phyloP scores from a whole-genome alignment of 495 filamentous ascomycete species.

The Penicillium cinerascens region DNA sequence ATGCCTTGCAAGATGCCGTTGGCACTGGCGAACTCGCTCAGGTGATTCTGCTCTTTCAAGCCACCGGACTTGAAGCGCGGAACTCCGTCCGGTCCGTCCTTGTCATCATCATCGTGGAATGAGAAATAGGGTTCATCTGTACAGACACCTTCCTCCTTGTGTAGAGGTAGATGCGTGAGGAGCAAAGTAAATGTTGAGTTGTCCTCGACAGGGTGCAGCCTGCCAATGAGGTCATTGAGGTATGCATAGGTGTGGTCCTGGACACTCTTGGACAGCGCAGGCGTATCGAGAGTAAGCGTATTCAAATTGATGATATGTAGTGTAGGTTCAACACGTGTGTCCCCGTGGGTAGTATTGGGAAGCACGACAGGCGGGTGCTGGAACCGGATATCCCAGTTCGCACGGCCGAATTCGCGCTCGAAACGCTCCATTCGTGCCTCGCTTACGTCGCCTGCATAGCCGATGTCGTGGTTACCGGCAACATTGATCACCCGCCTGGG shows the following conservation, averaged over 20 bases:
- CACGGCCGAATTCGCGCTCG: constrained; percentile 74
- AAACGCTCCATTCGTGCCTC: constrained; percentile 69
- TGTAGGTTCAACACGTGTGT: constrained; percentile 32
- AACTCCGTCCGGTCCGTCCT: constrained; percentile 22
- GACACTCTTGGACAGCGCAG: constrained; percentile 59
- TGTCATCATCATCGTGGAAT: constrained; percentile 56
- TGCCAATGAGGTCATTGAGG: constrained; percentile 65
- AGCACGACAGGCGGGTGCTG: constrained; percentile 37
- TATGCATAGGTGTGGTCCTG: constrained; percentile 73
- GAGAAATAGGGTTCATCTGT: constrained; percentile 77
- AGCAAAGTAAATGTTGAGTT: constrained; percentile 70
- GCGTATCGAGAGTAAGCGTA: constrained; percentile 85
- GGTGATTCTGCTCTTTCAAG: constrained; percentile 87
- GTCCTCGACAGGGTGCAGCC: constrained; percentile 63
- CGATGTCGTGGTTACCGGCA: constrained; percentile 92
- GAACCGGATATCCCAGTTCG: constrained; percentile 84
- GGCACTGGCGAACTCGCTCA: constrained; percentile 59
- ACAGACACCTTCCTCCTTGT: constrained; percentile 80
- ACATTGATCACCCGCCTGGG: constrained; percentile 75
- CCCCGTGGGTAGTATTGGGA: constrained; percentile 12
- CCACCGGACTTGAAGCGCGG: constrained; percentile 52
- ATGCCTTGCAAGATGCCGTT: constrained; percentile 71
- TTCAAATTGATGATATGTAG: constrained; percentile 85
- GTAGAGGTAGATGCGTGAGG: constrained; percentile 86
- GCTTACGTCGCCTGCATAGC: constrained; percentile 88